These are phyloP conservation scores for Calonectria hawksworthii DNA, from an alignment of 2,329 filamentous ascomycete genomes.

Conservation along the genomic window DNA sequence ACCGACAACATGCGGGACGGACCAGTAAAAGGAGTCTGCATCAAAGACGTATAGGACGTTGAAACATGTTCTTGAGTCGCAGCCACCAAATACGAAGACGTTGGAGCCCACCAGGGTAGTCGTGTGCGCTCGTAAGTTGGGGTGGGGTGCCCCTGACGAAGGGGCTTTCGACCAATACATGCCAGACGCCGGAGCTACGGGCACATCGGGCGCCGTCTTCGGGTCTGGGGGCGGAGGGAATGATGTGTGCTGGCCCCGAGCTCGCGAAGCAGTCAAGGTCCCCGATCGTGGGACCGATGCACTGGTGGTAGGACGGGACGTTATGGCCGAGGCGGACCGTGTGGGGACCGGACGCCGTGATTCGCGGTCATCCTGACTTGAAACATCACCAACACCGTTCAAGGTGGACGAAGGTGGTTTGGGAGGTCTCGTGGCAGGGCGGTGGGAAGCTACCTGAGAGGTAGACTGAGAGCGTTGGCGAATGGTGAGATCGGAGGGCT, in stretches of 20 bases:
- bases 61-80: slow-evolving; percentile 76
- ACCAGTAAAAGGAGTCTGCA: slow-evolving; percentile 79
- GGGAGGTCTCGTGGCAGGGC: slow-evolving; percentile 44
- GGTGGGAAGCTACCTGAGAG: slow-evolving; percentile 50
- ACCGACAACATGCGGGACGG: slow-evolving; percentile 73
- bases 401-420: slow-evolving; percentile 45
- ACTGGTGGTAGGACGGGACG: slow-evolving; percentile 48
- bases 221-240: slow-evolving; percentile 72
- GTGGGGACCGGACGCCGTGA: slow-evolving; percentile 58
- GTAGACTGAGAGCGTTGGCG: slow-evolving; percentile 69
- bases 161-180: slow-evolving; percentile 81
- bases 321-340: slow-evolving; percentile 69
- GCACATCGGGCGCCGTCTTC: slow-evolving; percentile 70
- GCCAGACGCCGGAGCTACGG: slow-evolving; percentile 74
- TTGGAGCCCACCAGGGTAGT: slow-evolving; percentile 76
- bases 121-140: slow-evolving; percentile 75
- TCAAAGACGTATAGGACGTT: slow-evolving; percentile 79
- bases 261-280: slow-evolving; percentile 41
- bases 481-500: slow-evolving; percentile 65
- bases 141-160: slow-evolving; percentile 73
- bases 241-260: slow-evolving; percentile 59
- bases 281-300: slow-evolving; percentile 38
- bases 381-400: slow-evolving; percentile 40
- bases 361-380: slow-evolving; percentile 46
- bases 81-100: slow-evolving; percentile 78